Conservation (phyloP, 495 filamentous ascomycete genomes). For the Neurospora sp. region DNA sequence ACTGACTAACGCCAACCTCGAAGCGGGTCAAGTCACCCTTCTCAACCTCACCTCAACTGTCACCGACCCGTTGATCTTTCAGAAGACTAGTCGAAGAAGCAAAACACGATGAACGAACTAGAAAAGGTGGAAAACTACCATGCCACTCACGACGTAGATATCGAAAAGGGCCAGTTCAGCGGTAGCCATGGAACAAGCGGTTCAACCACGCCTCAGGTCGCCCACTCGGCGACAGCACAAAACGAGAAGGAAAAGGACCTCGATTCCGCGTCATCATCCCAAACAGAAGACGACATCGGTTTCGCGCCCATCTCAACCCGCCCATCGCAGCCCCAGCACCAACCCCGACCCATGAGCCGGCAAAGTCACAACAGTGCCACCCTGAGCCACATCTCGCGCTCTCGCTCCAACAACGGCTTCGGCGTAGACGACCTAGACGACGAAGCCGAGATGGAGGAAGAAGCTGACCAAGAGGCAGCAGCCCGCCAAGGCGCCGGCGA, state of each 20-base stretch:
- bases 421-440: constrained; percentile 42
- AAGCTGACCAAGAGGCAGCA: constrained; percentile 1
- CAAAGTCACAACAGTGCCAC: neutral
- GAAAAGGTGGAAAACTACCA: neutral
- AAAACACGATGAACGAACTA: neutral
- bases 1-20: neutral
- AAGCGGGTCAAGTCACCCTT: too few relatives aligned
- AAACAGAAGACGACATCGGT: neutral
- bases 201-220: neutral
- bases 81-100: neutral
- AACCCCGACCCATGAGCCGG: neutral
- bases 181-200: neutral
- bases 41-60: neutral
- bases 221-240: neutral
- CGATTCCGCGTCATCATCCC: neutral
- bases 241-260: neutral
- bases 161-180: neutral
- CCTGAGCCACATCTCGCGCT: constrained; percentile 13
- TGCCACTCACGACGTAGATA: neutral
- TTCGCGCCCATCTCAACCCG: neutral
- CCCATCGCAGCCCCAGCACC: neutral
- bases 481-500: neutral
- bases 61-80: too few relatives aligned
- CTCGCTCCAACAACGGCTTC: constrained; percentile 53
- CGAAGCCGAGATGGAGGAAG: constrained; percentile 23